These are phyloP conservation scores for Fusarium sp. DNA, from an alignment of 2,329 filamentous ascomycete genomes.

Conservation along the genomic window DNA sequence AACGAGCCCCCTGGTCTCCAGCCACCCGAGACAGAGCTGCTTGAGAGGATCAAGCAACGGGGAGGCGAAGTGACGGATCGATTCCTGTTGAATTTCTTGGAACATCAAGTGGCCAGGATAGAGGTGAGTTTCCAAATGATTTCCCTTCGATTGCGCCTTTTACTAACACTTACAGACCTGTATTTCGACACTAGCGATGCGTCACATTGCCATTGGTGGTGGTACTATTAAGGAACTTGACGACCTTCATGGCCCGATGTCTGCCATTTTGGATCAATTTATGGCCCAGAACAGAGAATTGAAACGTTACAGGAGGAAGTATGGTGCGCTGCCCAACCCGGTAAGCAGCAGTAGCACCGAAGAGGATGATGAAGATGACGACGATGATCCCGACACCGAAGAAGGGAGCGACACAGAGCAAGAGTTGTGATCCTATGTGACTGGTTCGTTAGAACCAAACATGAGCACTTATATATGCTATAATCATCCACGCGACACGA, in stretches of 20 bases:
- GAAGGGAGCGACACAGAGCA: constrained; percentile 50
- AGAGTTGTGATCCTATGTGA: constrained; percentile 33
- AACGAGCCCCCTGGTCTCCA: constrained; percentile 73
- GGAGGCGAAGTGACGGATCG: constrained; percentile 90
- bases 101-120: constrained; percentile 94
- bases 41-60: constrained; percentile 74
- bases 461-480: constrained; percentile 38
- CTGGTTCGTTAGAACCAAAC: constrained; percentile 5
- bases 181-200: constrained; percentile 80
- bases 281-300: constrained; percentile 73
- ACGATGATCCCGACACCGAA: constrained; percentile 44
- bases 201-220: constrained; percentile 81
- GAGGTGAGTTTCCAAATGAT: constrained; percentile 90
- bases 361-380: constrained; percentile 34
- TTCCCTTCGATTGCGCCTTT: background rate
- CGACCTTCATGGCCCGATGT: constrained; percentile 82
- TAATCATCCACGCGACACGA: constrained; percentile 38
- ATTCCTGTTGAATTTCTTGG: constrained; percentile 89
- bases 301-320: constrained; percentile 68
- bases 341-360: constrained; percentile 28
- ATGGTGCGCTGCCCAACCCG: constrained; percentile 57
- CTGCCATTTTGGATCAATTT: constrained; percentile 74
- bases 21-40: constrained; percentile 83
- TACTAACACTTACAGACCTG: constrained; percentile 71
- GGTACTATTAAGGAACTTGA: constrained; percentile 71